Evolutionary conservation across 73 alveolate genomes (phyloP).

Genomic region (Paramecium caudatum): DNA sequence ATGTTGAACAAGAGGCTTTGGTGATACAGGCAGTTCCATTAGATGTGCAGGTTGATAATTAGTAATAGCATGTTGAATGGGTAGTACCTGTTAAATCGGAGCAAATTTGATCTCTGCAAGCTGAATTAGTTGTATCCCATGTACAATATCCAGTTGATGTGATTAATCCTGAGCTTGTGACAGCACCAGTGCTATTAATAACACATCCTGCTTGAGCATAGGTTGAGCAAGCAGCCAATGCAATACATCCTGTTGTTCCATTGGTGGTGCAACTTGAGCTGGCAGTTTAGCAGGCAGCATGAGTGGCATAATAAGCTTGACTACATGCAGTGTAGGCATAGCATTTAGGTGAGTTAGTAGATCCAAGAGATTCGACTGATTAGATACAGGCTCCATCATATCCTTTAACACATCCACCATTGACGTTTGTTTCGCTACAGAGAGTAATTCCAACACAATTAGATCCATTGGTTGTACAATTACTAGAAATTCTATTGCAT

Average conservation of each 20-base stretch:
- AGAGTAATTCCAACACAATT: neutral
- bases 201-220: neutral
- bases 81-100: neutral
- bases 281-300: neutral
- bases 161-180: neutral
- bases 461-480: conserved; percentile 46
- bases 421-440: conserved; percentile 1
- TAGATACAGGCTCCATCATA: neutral
- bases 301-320: neutral
- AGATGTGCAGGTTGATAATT: conserved; percentile 26
- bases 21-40: neutral
- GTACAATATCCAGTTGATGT: conserved; percentile 28
- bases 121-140: neutral
- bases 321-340: neutral
- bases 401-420: conserved; percentile 46
- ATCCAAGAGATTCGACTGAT: neutral
- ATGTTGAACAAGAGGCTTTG: neutral
- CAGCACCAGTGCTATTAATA: neutral
- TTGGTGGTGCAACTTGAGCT: conserved; percentile 15
- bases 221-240: neutral
- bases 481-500: neutral
- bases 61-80: neutral
- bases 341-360: neutral
- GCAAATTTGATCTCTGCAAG: conserved; percentile 8
- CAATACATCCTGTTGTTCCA: neutral